Conservation (phyloP, 2,329 filamentous ascomycete genomes). For the Alternaria sp. region DNA sequence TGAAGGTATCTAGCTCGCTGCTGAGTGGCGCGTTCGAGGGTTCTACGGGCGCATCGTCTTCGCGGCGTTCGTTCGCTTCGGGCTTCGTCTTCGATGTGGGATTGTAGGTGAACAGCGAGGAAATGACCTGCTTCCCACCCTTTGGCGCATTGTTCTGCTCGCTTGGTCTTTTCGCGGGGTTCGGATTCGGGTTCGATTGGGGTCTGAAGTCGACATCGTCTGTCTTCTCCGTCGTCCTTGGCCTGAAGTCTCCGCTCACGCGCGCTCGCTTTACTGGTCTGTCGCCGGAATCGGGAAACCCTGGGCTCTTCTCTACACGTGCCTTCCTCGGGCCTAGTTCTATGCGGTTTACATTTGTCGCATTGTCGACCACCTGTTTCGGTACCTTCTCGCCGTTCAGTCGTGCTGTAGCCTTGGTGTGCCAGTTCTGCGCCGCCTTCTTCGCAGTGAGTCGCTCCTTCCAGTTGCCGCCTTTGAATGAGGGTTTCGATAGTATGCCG, state of each 20-base stretch:
- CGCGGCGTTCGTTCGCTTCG: slow-evolving; percentile 53
- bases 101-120: slow-evolving; percentile 91
- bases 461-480: slow-evolving; percentile 91
- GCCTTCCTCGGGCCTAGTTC: slow-evolving; percentile 32
- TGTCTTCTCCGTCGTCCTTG: slow-evolving; percentile 27
- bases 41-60: slow-evolving; percentile 60
- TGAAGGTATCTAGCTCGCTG: slow-evolving; percentile 85
- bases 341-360: slow-evolving; percentile 40
- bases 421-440: slow-evolving; percentile 65
- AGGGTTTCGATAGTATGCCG: slow-evolving; percentile 66
- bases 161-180: slow-evolving; percentile 34
- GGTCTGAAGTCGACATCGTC: slow-evolving; percentile 35
- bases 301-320: slow-evolving; percentile 23
- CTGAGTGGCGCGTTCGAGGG: slow-evolving; percentile 91
- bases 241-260: slow-evolving; percentile 49
- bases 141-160: slow-evolving; percentile 44
- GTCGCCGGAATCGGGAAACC: slow-evolving; percentile 21
- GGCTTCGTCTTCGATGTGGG: slow-evolving; percentile 72
- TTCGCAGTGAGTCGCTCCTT: slow-evolving; percentile 84
- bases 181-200: slow-evolving; percentile 33
- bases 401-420: slow-evolving; percentile 51
- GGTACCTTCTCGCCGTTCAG: slow-evolving; percentile 36
- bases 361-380: slow-evolving; percentile 27
- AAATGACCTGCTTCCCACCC: slow-evolving; percentile 72
- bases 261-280: slow-evolving; percentile 44